Conservation (phyloP, 257 asterid genomes). For the Salvia rosmarinus region DNA sequence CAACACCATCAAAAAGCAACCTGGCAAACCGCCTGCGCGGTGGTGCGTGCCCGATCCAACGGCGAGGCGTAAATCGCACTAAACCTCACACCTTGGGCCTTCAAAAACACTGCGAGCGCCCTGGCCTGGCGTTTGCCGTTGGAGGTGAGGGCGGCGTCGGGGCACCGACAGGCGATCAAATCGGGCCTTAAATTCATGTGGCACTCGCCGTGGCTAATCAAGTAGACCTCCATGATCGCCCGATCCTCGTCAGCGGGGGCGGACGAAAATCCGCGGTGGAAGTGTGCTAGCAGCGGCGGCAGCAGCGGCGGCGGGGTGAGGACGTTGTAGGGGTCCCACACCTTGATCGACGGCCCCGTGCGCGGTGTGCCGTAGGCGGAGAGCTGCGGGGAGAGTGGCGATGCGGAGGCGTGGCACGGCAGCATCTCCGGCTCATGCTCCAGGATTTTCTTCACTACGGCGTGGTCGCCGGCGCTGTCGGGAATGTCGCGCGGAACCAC, state of each 20-base stretch:
- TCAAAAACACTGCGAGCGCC: constrained; percentile 83
- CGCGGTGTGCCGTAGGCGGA: constrained; percentile 86
- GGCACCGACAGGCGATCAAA: constrained; percentile 88
- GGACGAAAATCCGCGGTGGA: constrained; percentile 58
- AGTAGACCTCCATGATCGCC: constrained; percentile 69
- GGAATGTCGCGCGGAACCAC: constrained; percentile 36
- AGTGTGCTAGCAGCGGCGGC: constrained; percentile 45
- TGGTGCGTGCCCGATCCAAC: constrained; percentile 86
- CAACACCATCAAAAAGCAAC: too few relatives aligned
- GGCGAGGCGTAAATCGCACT: constrained; percentile 77
- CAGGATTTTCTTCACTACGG: constrained; percentile 69
- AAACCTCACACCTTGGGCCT: constrained; percentile 79
- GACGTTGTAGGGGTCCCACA: constrained; percentile 95
- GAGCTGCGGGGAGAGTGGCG: constrained; percentile 97
- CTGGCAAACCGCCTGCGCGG: constrained; percentile 84
- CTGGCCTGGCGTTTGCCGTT: constrained; percentile 96
- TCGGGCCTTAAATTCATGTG: constrained; percentile 90
- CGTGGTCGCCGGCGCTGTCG: constrained; percentile 39
- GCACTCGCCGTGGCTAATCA: constrained; percentile 90
- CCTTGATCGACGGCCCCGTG: constrained; percentile 84
- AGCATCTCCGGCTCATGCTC: constrained; percentile 96
- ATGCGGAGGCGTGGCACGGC: constrained; percentile 97
- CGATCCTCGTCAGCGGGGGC: constrained; percentile 50
- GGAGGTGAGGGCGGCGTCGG: constrained; percentile 87
- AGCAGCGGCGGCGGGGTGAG: constrained; percentile 74